phyloP scores from a whole-genome alignment of 768 basidiomycete genomes.

The Agrocybe pediades region DNA sequence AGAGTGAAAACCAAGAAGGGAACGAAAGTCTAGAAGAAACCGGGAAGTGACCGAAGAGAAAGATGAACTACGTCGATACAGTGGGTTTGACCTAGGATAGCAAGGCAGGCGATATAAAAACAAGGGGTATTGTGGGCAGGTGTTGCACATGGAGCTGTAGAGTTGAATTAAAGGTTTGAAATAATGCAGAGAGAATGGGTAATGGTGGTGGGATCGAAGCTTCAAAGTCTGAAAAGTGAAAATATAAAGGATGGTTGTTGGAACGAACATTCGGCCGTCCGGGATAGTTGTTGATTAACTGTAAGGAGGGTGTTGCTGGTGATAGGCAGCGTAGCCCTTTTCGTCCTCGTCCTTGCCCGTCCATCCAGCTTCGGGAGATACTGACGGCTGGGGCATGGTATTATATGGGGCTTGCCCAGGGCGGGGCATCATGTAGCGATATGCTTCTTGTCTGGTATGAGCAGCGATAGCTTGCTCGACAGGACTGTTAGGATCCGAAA shows the following conservation, averaged over 20 bases:
- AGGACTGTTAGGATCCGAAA: constrained; percentile 36
- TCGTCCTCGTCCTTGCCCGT: constrained; percentile 33
- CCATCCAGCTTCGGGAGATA: constrained; percentile 18
- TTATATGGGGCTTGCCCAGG: constrained; percentile 15
- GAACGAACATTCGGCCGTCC: not conserved
- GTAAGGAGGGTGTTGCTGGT: constrained; percentile 25
- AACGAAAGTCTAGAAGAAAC: constrained; percentile 10
- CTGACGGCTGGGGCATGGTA: constrained; percentile 16
- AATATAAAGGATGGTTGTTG: not conserved
- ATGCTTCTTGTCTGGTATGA: not conserved
- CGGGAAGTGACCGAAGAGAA: constrained; percentile 3
- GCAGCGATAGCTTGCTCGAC: constrained; percentile 33
- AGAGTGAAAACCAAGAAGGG: constrained; percentile 8
- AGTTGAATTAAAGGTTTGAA: not conserved
- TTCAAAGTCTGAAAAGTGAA: not conserved
- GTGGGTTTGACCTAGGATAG: constrained; percentile 13
- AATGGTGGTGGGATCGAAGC: not conserved
- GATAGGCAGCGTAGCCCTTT: constrained; percentile 19
- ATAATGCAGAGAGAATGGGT: too few relatives aligned
- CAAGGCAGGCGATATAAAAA: constrained; percentile 11
- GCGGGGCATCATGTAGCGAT: constrained; percentile 31
- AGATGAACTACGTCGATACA: constrained; percentile 22
- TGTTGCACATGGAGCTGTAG: constrained; percentile 3
- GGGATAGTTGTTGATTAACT: constrained; percentile 11
- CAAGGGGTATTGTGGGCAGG: constrained; percentile 15